These are phyloP conservation scores for Parascedosporium putredinis DNA, from an alignment of 2,329 filamentous ascomycete genomes.

Conservation along the genomic window DNA sequence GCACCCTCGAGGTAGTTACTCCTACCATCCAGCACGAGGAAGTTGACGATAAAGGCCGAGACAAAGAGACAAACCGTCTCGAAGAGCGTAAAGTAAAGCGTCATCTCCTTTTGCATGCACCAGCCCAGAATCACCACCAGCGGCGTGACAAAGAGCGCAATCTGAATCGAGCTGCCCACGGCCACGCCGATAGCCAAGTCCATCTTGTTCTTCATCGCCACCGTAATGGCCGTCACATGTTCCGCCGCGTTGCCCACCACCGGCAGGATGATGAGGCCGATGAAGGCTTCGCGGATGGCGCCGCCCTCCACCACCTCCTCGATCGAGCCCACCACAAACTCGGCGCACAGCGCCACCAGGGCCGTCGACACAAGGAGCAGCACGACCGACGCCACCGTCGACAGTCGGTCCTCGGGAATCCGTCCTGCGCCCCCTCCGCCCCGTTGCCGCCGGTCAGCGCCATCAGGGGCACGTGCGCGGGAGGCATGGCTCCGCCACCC, in stretches of 20 bases:
- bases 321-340: conserved; percentile 61
- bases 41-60: conserved; percentile 77
- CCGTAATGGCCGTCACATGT: conserved; percentile 60
- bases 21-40: conserved; percentile 73
- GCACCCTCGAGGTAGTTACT: conserved; percentile 81
- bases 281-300: conserved; percentile 53
- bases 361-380: conserved; percentile 53
- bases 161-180: conserved; percentile 62
- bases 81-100: conserved; percentile 78
- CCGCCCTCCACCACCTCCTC: conserved; percentile 47
- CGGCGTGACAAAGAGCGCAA: conserved; percentile 60
- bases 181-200: conserved; percentile 64
- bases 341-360: conserved; percentile 57
- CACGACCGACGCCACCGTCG: conserved; percentile 46
- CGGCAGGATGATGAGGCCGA: conserved; percentile 61
- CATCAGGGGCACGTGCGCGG: conserved; percentile 32
- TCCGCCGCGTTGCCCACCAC: conserved; percentile 67
- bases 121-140: conserved; percentile 63
- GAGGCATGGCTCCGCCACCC: conserved; percentile 41
- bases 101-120: conserved; percentile 58
- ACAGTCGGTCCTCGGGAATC: conserved; percentile 32
- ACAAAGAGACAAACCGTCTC: conserved; percentile 73
- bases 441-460: conserved; percentile 20
- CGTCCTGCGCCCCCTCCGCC: conserved; percentile 15
- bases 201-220: conserved; percentile 68